Conservation (phyloP, 2,329 filamentous ascomycete genomes). For the Fusarium sp. region DNA sequence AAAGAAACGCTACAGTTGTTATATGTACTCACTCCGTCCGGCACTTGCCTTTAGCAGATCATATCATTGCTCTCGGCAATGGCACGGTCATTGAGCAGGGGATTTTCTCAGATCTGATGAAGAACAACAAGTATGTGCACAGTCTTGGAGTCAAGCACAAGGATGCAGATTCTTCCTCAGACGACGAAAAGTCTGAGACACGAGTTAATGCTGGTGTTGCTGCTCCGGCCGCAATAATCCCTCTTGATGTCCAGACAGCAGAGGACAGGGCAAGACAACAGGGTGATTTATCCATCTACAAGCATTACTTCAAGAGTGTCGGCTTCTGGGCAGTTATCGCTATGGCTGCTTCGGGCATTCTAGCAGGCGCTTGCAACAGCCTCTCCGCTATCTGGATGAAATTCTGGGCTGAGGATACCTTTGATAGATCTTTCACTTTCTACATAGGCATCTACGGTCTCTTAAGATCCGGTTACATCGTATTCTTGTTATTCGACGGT, state of each 20-base stretch:
- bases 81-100: conserved; percentile 61
- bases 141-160: conserved; percentile 53
- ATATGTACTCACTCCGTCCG: conserved; percentile 55
- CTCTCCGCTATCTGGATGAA: conserved; percentile 58
- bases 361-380: conserved; percentile 48
- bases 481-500: conserved; percentile 40
- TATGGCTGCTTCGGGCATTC: conserved; percentile 42
- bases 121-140: conserved; percentile 56
- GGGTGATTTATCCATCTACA: conserved; percentile 54
- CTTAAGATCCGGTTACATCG: conserved; percentile 30
- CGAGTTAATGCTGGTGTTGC: neutral
- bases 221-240: neutral
- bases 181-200: neutral
- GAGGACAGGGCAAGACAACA: conserved; percentile 49
- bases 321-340: conserved; percentile 28
- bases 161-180: conserved; percentile 6
- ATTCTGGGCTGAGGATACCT: conserved; percentile 56
- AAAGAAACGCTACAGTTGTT: conserved; percentile 57
- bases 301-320: conserved; percentile 53
- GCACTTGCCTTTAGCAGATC: conserved; percentile 56
- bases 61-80: conserved; percentile 61
- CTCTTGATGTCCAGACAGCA: conserved; percentile 5
- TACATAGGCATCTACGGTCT: conserved; percentile 53
- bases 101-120: conserved; percentile 44
- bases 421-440: conserved; percentile 42